These are phyloP conservation scores for Aspergillus quadrilineatus DNA, from an alignment of 2,329 filamentous ascomycete species.

Conservation along the genomic window DNA sequence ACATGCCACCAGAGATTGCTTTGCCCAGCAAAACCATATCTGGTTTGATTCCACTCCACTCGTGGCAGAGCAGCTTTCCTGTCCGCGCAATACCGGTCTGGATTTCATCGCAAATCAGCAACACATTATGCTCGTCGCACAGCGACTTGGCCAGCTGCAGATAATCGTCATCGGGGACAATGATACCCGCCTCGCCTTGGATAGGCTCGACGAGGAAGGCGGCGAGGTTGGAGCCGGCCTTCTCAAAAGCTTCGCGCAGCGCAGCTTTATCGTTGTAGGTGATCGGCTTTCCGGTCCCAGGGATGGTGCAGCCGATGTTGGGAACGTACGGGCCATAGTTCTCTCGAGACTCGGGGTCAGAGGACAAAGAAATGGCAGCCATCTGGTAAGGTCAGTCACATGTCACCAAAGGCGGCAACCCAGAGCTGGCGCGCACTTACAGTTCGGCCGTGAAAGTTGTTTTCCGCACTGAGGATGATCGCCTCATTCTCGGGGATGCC, in stretches of 20 bases:
- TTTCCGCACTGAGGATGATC: slow-evolving; percentile 75
- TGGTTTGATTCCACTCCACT: slow-evolving; percentile 94
- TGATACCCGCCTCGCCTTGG: slow-evolving; percentile 94
- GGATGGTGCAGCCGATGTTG: slow-evolving; percentile 74
- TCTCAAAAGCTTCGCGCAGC: slow-evolving; percentile 74
- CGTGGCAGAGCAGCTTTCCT: slow-evolving; percentile 86
- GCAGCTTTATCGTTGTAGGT: slow-evolving; percentile 83
- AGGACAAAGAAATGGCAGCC: slow-evolving; percentile 91
- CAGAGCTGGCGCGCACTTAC: slow-evolving; percentile 52
- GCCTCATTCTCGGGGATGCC: slow-evolving; percentile 81
- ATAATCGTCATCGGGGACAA: slow-evolving; percentile 90
- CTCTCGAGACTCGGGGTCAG: slow-evolving; percentile 89
- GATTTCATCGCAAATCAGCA: slow-evolving; percentile 97
- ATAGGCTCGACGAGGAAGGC: slow-evolving; percentile 96
- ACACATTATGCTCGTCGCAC: slow-evolving; percentile 92
- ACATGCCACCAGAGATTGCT: slow-evolving; percentile 97
- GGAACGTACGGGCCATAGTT: slow-evolving; percentile 97
- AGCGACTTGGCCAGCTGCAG: slow-evolving; percentile 75
- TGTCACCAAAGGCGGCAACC: not conserved
- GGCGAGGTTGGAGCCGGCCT: slow-evolving; percentile 79
- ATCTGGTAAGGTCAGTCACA: slow-evolving; percentile 56
- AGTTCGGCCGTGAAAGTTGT: slow-evolving; percentile 96
- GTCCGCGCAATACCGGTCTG: slow-evolving; percentile 97
- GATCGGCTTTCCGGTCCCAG: slow-evolving; percentile 73
- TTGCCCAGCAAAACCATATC: slow-evolving; percentile 95